phyloP scores from a whole-genome alignment of 2,329 filamentous ascomycete genomes.

The Clonostachys rhizophaga region DNA sequence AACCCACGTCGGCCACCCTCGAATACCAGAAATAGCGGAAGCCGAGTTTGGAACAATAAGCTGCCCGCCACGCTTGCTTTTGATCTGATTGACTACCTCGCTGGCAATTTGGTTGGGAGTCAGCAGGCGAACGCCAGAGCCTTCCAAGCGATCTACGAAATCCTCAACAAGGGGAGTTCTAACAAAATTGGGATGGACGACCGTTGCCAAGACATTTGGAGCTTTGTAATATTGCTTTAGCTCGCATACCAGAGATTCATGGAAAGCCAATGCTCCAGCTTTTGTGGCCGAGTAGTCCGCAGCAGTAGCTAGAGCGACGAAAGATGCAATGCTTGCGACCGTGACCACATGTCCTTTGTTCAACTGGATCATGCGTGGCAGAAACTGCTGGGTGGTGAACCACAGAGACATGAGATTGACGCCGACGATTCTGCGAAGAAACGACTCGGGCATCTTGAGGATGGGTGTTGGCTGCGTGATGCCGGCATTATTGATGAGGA shows the following conservation, averaged over 20 bases:
- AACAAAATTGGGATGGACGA: slow-evolving; percentile 55
- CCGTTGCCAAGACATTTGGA: slow-evolving; percentile 55
- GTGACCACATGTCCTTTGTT: slow-evolving; percentile 72
- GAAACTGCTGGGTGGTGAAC: slow-evolving; percentile 58
- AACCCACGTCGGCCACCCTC: slow-evolving; percentile 33
- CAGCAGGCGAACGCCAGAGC: slow-evolving; percentile 19
- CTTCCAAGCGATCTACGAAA: slow-evolving; percentile 16
- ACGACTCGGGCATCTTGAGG: slow-evolving; percentile 47
- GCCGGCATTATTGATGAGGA: slow-evolving; percentile 70
- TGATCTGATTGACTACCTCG: slow-evolving; percentile 36
- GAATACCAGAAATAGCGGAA: slow-evolving; percentile 19
- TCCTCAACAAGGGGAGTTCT: slow-evolving; percentile 36
- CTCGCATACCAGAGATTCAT: slow-evolving; percentile 57
- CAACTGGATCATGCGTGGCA: slow-evolving; percentile 55
- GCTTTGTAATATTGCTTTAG: slow-evolving; percentile 55
- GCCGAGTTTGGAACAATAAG: slow-evolving; percentile 32
- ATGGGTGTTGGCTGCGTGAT: slow-evolving; percentile 55
- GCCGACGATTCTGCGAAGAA: slow-evolving; percentile 60
- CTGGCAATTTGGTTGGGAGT: slow-evolving; percentile 29
- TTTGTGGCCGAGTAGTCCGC: slow-evolving; percentile 65
- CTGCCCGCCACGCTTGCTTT: slow-evolving; percentile 36
- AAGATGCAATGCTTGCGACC: slow-evolving; percentile 62
- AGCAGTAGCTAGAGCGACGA: slow-evolving; percentile 52
- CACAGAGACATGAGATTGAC: slow-evolving; percentile 66
- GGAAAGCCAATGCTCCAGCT: slow-evolving; percentile 60